Base-by-base conservation (phyloP, 78 protist genomes). In the Dictyostelium firmibasis region DNA sequence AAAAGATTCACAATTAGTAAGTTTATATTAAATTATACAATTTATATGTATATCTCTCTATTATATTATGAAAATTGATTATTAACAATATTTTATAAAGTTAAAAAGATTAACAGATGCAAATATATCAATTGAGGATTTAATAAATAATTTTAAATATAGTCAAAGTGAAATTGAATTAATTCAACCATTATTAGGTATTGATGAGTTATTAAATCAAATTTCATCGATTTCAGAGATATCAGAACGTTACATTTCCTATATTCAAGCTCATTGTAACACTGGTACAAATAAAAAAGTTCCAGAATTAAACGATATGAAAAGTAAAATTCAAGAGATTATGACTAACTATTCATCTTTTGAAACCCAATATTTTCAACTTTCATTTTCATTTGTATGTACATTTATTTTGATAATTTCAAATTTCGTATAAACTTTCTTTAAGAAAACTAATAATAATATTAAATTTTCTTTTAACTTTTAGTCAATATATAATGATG, bases 291-390 rank as follows among this genome's bases (percentile, higher is more conserved):
- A 38, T 76, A 77, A 78, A 41, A 70, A 57, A 85, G 2, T 78
- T 20, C 69, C 53, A 1, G 87, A 89, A 70, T 69, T 89, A 35
- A 89, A 89, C n/a, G 18, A 60, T 62, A 43, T 81, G 38, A 89
- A 82, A 82, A 57, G 86, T 57, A 82, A 23, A 33, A 47, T 82
- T 33, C 76, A 82, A 60, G 86, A 82, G 36, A 82, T 82, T 11
- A 57, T 82, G 75, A 89, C 78, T 0, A 16, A 81, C 11, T 89
- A 89, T 81, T 38, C 83, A 31, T 60, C 82, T 31, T 47, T 89
- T 53, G 94, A 89, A 69, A n/a, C 87, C 1, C 82, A 89, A 23
- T 89, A 89, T 50, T 89, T 89, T 69, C 94, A 89, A 81, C 36
- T 89, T 29, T 89, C 94, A 70, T 89, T 89, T 47, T 81, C 94